These are phyloP conservation scores for Talaromyces adpressus DNA, from an alignment of 495 filamentous ascomycete species.

Conservation along the genomic window DNA sequence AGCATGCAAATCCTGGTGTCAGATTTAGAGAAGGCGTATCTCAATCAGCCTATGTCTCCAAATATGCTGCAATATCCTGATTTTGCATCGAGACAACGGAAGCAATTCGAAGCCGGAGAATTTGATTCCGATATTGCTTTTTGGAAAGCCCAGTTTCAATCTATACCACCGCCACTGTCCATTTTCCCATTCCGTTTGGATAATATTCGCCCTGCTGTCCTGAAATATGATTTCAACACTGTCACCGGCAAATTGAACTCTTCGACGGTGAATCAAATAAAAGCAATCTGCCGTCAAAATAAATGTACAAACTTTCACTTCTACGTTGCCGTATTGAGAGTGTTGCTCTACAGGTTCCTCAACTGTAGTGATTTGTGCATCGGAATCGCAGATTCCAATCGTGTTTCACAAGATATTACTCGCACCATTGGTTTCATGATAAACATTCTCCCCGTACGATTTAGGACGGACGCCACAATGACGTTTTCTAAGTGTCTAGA, in stretches of 20 bases:
- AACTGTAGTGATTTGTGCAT: conserved; percentile 29
- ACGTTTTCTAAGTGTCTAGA: conserved; percentile 13
- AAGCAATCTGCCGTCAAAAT: conserved; percentile 13
- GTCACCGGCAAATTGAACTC: conserved; percentile 11
- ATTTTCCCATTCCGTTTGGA: conserved; percentile 23
- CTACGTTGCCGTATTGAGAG: conserved; percentile 29
- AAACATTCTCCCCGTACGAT: conserved; percentile 41
- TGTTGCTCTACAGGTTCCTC: conserved; percentile 19
- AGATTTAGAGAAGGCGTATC: conserved; percentile 34
- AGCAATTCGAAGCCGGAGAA: conserved; percentile 12
- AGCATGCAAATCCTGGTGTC: conserved; percentile 30
- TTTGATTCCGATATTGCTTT: conserved; percentile 21
- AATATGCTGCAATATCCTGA: conserved; percentile 21
- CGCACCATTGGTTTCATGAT: conserved; percentile 35
- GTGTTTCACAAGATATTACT: conserved; percentile 20
- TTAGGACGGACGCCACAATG: conserved; percentile 13
- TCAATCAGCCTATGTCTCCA: conserved; percentile 11
- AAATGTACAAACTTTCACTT: conserved; percentile 35
- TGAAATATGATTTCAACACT: conserved; percentile 10
- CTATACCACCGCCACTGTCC: no score
- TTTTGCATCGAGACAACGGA: conserved; percentile 17
- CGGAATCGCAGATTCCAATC: conserved; percentile 37
- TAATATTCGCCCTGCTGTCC: conserved; percentile 9
- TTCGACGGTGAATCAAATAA: conserved; percentile 12
- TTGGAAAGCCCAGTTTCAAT: conserved; percentile 24